phyloP scores from a whole-genome alignment of 2,329 filamentous ascomycete genomes.

The Aspergillus ochraceus region DNA sequence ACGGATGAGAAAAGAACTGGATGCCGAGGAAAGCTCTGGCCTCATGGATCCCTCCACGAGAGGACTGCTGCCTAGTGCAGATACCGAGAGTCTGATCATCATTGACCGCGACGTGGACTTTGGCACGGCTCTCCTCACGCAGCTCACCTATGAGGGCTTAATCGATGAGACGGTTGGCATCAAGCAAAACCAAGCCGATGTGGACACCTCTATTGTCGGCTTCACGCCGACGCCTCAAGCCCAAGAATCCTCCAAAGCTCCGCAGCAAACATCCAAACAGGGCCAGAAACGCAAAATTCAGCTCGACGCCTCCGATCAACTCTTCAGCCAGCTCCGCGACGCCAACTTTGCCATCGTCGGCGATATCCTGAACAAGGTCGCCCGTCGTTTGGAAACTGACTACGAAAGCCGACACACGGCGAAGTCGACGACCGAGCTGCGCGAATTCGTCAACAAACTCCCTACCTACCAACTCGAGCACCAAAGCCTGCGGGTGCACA shows the following conservation, averaged over 20 bases:
- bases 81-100: slow-evolving; percentile 87
- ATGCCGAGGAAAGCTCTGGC: slow-evolving; percentile 71
- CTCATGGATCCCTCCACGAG: slow-evolving; percentile 54
- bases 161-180: slow-evolving; percentile 94
- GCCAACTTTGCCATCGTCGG: slow-evolving; percentile 96
- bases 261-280: slow-evolving; percentile 53
- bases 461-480: slow-evolving; percentile 92
- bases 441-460: slow-evolving; percentile 91
- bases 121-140: slow-evolving; percentile 86
- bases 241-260: slow-evolving; percentile 55
- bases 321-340: slow-evolving; percentile 85
- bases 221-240: slow-evolving; percentile 57
- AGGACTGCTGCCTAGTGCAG: slow-evolving; percentile 79
- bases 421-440: slow-evolving; percentile 86
- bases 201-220: slow-evolving; percentile 87
- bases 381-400: slow-evolving; percentile 78
- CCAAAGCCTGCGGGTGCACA: slow-evolving; percentile 87
- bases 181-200: slow-evolving; percentile 86
- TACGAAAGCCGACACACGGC: slow-evolving; percentile 85
- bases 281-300: slow-evolving; percentile 83
- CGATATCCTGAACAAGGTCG: slow-evolving; percentile 83
- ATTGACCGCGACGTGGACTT: slow-evolving; percentile 95
- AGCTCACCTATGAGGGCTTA: slow-evolving; percentile 93
- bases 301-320: slow-evolving; percentile 82
- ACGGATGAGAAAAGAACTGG: slow-evolving; percentile 89